Conservation (phyloP, 768 basidiomycete species). For the Tricholoma terreum region DNA sequence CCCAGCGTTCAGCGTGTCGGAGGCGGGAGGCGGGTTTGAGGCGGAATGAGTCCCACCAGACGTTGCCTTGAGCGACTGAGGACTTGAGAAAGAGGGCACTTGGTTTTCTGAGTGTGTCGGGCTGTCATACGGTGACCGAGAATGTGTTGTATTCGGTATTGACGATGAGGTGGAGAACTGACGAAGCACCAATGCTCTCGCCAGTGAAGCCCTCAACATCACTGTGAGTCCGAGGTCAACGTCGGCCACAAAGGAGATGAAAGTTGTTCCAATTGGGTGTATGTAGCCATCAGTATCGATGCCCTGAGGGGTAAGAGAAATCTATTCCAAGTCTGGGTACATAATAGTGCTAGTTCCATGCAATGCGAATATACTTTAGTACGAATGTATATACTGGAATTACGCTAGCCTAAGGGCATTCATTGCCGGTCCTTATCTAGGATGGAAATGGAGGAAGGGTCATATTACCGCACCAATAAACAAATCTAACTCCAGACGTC, state of each 20-base stretch:
- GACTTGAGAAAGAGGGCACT: conserved; percentile 15
- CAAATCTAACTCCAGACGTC: conserved; percentile 81
- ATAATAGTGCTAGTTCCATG: conserved; percentile 11
- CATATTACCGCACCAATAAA: conserved; percentile 8
- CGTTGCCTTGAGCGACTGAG: conserved; percentile 3
- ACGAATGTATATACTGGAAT: conserved; percentile 12
- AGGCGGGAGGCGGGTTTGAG: background rate
- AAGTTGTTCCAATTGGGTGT: background rate
- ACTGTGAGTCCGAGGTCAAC: conserved; percentile 6
- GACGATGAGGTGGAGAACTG: conserved; percentile 27
- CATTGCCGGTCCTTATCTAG: background rate
- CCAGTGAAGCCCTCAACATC: conserved; percentile 35
- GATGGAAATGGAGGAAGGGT: conserved; percentile 9
- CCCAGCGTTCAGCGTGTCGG: background rate
- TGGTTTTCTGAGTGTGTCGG: conserved; percentile 4
- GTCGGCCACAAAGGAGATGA: background rate
- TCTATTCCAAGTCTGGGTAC: conserved; percentile 16
- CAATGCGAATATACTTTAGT: conserved; percentile 14
- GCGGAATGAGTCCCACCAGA: background rate
- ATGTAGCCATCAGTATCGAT: no score
- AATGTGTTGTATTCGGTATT: conserved; percentile 29
- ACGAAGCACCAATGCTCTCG: conserved; percentile 25
- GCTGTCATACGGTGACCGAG: conserved; percentile 3
- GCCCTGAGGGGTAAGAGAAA: background rate
- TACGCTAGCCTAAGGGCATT: conserved; percentile 3